Conservation (phyloP, 2,329 filamentous ascomycete species). For the Magnaporthales sp. region DNA sequence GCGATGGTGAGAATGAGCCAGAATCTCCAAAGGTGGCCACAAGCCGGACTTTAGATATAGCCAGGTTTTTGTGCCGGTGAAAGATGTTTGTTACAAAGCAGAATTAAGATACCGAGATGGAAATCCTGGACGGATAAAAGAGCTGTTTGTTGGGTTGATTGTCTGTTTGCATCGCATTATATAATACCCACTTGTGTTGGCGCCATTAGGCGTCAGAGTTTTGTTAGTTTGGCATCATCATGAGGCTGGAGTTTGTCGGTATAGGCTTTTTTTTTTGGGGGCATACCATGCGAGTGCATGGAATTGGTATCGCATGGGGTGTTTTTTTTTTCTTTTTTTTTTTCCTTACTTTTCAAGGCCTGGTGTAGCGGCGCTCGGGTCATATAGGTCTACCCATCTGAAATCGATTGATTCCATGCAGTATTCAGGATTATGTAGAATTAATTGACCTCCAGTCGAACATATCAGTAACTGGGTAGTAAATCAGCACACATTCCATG, state of each 20-base stretch:
- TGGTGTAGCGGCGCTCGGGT: neutral
- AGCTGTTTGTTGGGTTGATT: neutral
- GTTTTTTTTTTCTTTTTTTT: neutral
- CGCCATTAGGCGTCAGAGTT: neutral
- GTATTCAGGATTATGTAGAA: neutral
- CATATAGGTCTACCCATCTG: neutral
- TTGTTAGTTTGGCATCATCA: neutral
- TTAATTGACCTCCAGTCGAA: neutral
- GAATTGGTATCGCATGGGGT: neutral
- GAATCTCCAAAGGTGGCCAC: slow-evolving; percentile 10
- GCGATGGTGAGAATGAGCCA: slow-evolving; percentile 36
- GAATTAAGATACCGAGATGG: neutral
- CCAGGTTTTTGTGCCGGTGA: slow-evolving; percentile 33
- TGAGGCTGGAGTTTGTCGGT: neutral
- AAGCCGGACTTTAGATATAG: slow-evolving; percentile 29
- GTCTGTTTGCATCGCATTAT: neutral
- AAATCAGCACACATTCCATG: too few relatives aligned
- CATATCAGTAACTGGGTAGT: neutral
- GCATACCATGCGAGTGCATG: neutral
- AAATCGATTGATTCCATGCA: neutral
- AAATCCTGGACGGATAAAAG: neutral
- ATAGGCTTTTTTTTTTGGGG: neutral
- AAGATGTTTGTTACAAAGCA: neutral
- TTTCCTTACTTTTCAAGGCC: neutral
- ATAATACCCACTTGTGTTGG: neutral